A percentile compares a stretch with the other conserved stretches of the same genome.
Conservation (phyloP, 2,329 filamentous ascomycete genomes). For the Neopestalotiopsis clavispora region DNA sequence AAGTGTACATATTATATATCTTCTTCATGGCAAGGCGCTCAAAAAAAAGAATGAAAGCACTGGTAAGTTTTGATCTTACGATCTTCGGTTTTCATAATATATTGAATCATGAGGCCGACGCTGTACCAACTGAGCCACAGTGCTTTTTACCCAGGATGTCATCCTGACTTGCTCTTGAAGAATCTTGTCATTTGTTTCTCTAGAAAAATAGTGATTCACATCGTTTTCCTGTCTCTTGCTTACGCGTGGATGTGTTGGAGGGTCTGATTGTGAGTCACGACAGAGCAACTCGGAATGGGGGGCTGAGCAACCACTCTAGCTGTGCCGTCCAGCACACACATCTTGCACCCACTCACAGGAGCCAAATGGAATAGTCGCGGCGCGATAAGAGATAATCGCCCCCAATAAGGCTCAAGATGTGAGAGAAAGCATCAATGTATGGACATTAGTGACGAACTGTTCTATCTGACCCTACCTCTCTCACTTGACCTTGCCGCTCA, state of each 20-base stretch:
- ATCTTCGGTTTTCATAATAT: not conserved
- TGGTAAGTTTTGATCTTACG: constrained; percentile 8
- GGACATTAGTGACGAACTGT: too few relatives aligned
- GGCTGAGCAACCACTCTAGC: too few relatives aligned
- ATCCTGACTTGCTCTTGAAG: not conserved
- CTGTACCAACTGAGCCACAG: constrained; percentile 1
- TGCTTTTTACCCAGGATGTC: not conserved
- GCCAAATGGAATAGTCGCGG: too few relatives aligned
- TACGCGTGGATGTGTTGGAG: not conserved
- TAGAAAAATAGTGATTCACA: not conserved
- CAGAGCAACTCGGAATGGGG: too few relatives aligned
- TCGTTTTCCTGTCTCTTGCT: not conserved
- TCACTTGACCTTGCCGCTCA: too few relatives aligned
- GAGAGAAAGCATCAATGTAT: too few relatives aligned
- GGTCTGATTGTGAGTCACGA: not conserved
- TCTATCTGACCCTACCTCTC: too few relatives aligned
- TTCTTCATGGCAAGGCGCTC: not conserved
- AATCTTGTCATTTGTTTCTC: not conserved
- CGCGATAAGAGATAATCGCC: too few relatives aligned
- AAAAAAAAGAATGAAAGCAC: not conserved
- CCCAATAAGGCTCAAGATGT: too few relatives aligned
- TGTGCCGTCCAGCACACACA: too few relatives aligned
- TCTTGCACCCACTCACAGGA: too few relatives aligned
- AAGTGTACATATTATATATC: not conserved
- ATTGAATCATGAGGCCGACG: not conserved